phyloP scores from a whole-genome alignment of 202 grass and related monocot species.

The Schoenoplectus triqueter region DNA sequence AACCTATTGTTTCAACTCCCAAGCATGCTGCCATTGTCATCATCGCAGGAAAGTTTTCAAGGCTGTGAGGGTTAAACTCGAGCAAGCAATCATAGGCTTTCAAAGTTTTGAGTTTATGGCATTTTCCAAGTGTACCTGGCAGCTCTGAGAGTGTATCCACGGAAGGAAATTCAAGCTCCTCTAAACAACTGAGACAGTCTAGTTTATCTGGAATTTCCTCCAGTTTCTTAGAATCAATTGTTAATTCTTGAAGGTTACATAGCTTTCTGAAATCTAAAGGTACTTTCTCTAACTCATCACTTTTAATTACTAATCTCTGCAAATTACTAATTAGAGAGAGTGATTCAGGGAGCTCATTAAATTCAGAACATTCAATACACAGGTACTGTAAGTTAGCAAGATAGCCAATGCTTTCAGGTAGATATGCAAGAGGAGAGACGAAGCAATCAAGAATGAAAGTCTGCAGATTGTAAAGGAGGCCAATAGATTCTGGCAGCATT shows the following conservation, averaged over 20 bases:
- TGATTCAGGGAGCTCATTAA: background rate
- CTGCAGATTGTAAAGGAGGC: slow-evolving; percentile 11
- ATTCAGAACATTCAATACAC: background rate
- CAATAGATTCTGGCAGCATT: slow-evolving; percentile 8
- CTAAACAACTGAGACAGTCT: background rate
- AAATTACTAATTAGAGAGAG: background rate
- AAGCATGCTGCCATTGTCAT: background rate
- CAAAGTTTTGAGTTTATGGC: background rate
- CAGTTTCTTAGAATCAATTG: background rate
- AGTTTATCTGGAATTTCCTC: background rate
- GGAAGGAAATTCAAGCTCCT: too few relatives aligned
- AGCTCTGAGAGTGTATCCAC: too few relatives aligned
- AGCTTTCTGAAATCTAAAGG: background rate
- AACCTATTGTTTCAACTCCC: slow-evolving; percentile 5
- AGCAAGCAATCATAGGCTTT: background rate
- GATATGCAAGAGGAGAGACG: background rate
- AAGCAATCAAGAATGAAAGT: slow-evolving; percentile 25
- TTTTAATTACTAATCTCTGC: slow-evolving; percentile 9
- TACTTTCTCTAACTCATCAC: background rate
- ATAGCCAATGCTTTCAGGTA: slow-evolving; percentile 21
- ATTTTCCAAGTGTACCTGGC: too few relatives aligned
- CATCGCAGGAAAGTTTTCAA: background rate
- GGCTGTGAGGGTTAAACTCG: background rate
- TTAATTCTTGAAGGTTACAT: background rate
- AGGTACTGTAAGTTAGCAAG: slow-evolving; percentile 20